phyloP scores from a whole-genome alignment of 441 rosid species.

The Euphorbia corollata region DNA sequence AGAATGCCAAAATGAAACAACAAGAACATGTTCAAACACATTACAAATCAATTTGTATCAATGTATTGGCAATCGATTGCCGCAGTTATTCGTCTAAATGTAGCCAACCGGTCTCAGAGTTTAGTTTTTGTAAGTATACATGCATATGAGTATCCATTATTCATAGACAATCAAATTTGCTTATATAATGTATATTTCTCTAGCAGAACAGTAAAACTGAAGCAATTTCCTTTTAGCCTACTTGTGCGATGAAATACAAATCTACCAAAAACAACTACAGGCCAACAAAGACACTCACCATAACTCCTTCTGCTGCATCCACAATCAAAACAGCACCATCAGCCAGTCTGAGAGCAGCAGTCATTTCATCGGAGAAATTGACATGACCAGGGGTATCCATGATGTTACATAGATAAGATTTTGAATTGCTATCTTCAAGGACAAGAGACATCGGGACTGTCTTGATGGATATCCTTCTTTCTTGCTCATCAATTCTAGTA shows the following conservation, averaged over 20 bases:
- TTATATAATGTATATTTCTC: background rate
- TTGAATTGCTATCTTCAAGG: constrained; percentile 84
- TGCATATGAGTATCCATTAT: background rate
- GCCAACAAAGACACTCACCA: constrained; percentile 24
- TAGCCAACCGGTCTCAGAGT: constrained; percentile 6
- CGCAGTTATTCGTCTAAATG: background rate
- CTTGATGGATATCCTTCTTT: constrained; percentile 91
- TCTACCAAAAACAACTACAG: background rate
- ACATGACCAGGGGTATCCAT: constrained; percentile 96
- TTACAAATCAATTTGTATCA: background rate
- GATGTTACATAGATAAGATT: constrained; percentile 82
- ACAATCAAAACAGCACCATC: constrained; percentile 92
- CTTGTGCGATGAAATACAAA: background rate
- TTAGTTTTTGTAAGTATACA: background rate
- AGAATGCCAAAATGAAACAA: constrained; percentile 4
- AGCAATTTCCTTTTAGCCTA: background rate
- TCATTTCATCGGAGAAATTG: constrained; percentile 95
- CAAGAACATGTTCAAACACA: constrained; percentile 8
- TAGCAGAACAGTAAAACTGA: background rate
- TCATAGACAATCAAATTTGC: background rate
- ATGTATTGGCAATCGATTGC: too few species aligned
- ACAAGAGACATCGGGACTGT: constrained; percentile 94
- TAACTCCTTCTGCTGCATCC: constrained; percentile 94
- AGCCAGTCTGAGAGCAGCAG: constrained; percentile 84
- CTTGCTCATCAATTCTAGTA: constrained; percentile 91